These are phyloP conservation scores for Jacaranda mimosifolia DNA, from an alignment of 257 asterid species.

Conservation along the genomic window DNA sequence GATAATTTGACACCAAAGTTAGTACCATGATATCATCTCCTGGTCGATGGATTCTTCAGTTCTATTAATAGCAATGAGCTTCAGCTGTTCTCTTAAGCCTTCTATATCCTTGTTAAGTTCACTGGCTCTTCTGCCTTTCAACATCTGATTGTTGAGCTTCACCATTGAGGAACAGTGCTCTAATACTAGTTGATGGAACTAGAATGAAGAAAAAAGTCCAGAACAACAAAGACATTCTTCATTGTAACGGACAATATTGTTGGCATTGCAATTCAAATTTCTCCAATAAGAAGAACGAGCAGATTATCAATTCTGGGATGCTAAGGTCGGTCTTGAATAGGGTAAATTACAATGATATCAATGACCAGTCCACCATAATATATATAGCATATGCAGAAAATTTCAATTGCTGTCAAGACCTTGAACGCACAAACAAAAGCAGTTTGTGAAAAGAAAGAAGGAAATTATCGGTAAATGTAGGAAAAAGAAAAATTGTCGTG, in stretches of 20 bases:
- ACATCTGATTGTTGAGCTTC: too few relatives aligned
- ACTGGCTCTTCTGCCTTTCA: too few relatives aligned
- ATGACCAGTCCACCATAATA: constrained; percentile 70
- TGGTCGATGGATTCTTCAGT: constrained; percentile 29
- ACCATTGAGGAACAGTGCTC: too few relatives aligned
- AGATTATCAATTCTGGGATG: constrained; percentile 82
- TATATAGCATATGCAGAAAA: constrained; percentile 83
- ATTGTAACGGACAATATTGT: constrained; percentile 86
- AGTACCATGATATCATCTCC: too few relatives aligned
- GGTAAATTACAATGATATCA: constrained; percentile 83
- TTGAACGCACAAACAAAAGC: constrained; percentile 35
- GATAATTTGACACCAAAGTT: too few relatives aligned
- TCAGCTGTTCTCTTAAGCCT: too few relatives aligned
- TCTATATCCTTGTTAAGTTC: too few relatives aligned
- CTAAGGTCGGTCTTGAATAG: constrained; percentile 74
- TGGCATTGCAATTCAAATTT: constrained; percentile 93
- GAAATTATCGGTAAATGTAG: not conserved
- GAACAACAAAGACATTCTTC: constrained; percentile 38
- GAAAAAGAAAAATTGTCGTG: not conserved
- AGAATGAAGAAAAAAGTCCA: too few relatives aligned
- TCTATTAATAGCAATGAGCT: constrained; percentile 29
- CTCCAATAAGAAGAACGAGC: constrained; percentile 85
- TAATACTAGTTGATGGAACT: too few relatives aligned
- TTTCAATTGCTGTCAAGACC: constrained; percentile 87
- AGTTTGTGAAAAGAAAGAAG: constrained; percentile 20